phyloP scores from a whole-genome alignment of 805 yeast species.

The Kodamaea leandrae region DNA sequence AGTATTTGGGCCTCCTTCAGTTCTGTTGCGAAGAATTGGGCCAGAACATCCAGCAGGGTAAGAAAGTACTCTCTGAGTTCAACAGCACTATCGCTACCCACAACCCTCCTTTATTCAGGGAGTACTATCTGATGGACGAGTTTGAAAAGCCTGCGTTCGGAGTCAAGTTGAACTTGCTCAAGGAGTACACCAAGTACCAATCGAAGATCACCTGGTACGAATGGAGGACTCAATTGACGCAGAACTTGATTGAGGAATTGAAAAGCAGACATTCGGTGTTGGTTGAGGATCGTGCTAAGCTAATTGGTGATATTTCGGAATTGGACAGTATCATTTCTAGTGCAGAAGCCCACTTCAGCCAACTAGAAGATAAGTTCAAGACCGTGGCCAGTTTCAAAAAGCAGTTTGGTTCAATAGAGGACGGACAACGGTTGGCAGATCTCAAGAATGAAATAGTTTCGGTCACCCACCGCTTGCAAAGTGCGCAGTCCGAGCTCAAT shows the following conservation, averaged over 20 bases:
- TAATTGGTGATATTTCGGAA: constrained; percentile 14
- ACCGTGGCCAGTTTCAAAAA: constrained; percentile 12
- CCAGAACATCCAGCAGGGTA: constrained; percentile 51
- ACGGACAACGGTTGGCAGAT: constrained; percentile 12
- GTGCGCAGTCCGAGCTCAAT: constrained; percentile 12
- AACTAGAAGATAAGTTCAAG: constrained; percentile 17
- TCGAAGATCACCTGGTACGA: constrained; percentile 59
- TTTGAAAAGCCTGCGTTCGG: constrained; percentile 42
- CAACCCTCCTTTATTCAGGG: constrained; percentile 49
- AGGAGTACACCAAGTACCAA: constrained; percentile 50
- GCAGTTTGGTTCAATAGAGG: constrained; percentile 12
- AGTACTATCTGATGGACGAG: constrained; percentile 42
- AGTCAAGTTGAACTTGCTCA: constrained; percentile 48
- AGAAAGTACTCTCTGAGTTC: constrained; percentile 44
- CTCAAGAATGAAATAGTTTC: constrained; percentile 19
- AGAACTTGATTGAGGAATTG: constrained; percentile 41
- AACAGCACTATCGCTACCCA: constrained; percentile 45
- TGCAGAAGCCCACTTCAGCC: constrained; percentile 10
- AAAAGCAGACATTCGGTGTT: constrained; percentile 20
- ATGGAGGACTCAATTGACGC: constrained; percentile 55
- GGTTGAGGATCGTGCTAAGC: constrained; percentile 17
- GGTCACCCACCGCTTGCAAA: constrained; percentile 16
- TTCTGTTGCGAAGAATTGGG: constrained; percentile 54
- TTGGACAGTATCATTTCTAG: constrained; percentile 14
- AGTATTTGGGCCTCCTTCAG: constrained; percentile 47